Evolutionary conservation across 768 basidiomycete species (phyloP).

Genomic region (Candolleomyces eurysporus): DNA sequence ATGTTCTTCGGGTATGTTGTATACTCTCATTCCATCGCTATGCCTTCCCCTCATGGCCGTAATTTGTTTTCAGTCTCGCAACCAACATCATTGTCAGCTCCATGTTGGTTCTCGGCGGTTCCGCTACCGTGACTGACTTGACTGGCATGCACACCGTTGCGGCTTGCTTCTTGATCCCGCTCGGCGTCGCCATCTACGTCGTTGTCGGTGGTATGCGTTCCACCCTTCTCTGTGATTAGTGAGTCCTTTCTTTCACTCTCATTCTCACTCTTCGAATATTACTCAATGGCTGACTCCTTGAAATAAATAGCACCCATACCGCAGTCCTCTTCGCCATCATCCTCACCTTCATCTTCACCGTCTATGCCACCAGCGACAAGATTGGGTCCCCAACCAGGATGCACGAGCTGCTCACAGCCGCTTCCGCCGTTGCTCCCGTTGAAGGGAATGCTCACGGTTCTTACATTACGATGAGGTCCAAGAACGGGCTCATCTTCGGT

Average conservation of each 20-base stretch:
- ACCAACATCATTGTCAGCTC: slow-evolving; percentile 93
- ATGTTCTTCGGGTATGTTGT: slow-evolving; percentile 75
- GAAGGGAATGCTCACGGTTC: slow-evolving; percentile 81
- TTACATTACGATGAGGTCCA: slow-evolving; percentile 80
- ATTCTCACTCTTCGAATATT: no score
- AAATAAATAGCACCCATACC: slow-evolving; percentile 58
- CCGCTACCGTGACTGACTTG: slow-evolving; percentile 83
- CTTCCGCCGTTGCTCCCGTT: slow-evolving; percentile 56
- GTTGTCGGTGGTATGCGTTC: slow-evolving; percentile 86
- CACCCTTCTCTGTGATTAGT: slow-evolving; percentile 79
- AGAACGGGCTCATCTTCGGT: slow-evolving; percentile 77
- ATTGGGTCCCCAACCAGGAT: slow-evolving; percentile 79
- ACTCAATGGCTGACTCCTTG: no score
- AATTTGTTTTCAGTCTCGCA: slow-evolving; percentile 50
- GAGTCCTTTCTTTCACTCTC: no score
- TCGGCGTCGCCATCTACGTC: slow-evolving; percentile 87
- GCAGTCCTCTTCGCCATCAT: slow-evolving; percentile 86
- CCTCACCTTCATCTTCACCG: slow-evolving; percentile 69
- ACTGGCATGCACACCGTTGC: slow-evolving; percentile 91
- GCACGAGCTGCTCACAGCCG: slow-evolving; percentile 73
- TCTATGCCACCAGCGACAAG: slow-evolving; percentile 74
- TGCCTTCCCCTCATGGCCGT: no score
- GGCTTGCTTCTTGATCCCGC: slow-evolving; percentile 89
- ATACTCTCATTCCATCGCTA: neutral
- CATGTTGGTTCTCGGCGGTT: slow-evolving; percentile 77